Base-by-base conservation (phyloP, 495 filamentous ascomycete genomes). In the Aspergillus leporis region DNA sequence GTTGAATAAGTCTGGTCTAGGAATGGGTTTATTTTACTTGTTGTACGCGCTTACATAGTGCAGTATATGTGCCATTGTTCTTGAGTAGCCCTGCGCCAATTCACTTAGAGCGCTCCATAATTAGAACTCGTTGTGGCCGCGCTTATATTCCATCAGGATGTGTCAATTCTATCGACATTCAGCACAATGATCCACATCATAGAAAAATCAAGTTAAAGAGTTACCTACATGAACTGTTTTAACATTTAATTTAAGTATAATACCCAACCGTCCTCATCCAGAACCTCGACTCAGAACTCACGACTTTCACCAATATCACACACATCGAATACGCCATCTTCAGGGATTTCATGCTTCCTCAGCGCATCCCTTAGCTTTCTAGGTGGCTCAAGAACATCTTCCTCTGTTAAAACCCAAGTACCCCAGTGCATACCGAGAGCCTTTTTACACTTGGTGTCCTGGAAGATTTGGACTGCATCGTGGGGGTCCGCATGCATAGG, bases 381-480 rank as follows among this genome's bases (percentile, higher is more conserved):
- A 5, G 93, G 92, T 19, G 93, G 93, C 74, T 97, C 91, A 49
- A 93, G 73, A 13, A 94, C 86, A 63, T 91, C 88, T 72, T 98
- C 93, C 58, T 85, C 82, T 0, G 93, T 97, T 60, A 98, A 70
- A 8, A 91, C 87, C 92, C 93, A 97, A 0, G 92, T 92, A 23
- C 85, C 93, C 93, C 93, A 98, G 66, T 98, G 93, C 60, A 98
- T 96, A 14, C 82, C 93, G 77, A 98, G 82, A 18, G 93, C 93
- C 47, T 76, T 79, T 68, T 86, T 81, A 75, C 94, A 98, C 60
- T 84, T 83, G 18, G 91, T 96, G 61, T 97, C 94, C 34, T 77
- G 71, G 76, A 97, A 97, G 60, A 98, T 98, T 59, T 92, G 88
- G 50, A 96, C 93, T 0, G 86, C 81, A 69, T 98, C 94, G 57